phyloP scores from a whole-genome alignment of 257 asterid genomes.

The Prunella vulgaris region DNA sequence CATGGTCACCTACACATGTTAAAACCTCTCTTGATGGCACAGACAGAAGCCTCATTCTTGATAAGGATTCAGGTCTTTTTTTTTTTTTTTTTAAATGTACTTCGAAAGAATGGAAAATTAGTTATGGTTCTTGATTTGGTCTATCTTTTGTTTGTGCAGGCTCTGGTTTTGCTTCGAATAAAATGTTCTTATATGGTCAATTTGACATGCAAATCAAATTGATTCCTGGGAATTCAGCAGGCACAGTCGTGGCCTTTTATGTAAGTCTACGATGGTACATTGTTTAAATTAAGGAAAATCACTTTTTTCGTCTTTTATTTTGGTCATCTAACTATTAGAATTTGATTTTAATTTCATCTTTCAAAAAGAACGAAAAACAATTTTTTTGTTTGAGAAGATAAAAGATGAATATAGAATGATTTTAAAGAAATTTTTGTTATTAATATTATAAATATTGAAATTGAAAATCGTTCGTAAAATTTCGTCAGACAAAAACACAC shows the following conservation, averaged over 20 bases:
- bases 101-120: not conserved
- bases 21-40: constrained; percentile 69
- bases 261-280: constrained; percentile 33
- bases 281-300: not conserved
- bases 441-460: no score
- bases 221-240: constrained; percentile 83
- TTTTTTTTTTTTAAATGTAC: not conserved
- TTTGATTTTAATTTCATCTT: no score
- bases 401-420: no score
- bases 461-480: no score
- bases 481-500: no score
- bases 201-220: constrained; percentile 77
- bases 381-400: no score
- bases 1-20: constrained; percentile 79
- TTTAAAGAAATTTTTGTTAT: no score
- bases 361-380: no score
- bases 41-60: constrained; percentile 55
- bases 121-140: not conserved
- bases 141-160: constrained; percentile 29
- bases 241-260: constrained; percentile 82
- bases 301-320: no score
- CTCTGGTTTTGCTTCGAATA: constrained; percentile 63
- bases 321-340: no score
- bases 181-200: constrained; percentile 74
- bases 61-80: constrained; percentile 55